These are phyloP conservation scores for Aspergillus coremiiformis DNA, from an alignment of 495 filamentous ascomycete species.

Conservation along the genomic window DNA sequence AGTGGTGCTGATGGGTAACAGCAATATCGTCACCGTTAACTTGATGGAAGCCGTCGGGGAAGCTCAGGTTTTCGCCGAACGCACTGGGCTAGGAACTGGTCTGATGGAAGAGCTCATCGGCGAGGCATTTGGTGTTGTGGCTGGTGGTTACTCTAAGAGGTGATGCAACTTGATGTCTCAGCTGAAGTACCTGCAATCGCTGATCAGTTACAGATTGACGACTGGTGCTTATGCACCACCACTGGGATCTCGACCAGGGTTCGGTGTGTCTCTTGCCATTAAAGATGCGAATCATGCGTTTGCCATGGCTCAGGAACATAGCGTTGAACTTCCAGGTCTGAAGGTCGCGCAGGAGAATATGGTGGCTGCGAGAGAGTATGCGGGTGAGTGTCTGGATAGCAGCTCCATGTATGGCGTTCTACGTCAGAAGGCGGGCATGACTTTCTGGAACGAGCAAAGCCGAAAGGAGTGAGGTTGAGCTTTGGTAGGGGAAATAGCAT, in stretches of 20 bases:
- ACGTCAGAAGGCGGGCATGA: conserved; percentile 36
- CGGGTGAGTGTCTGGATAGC: conserved; percentile 37
- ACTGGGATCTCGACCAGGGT: conserved; percentile 35
- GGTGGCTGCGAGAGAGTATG: conserved; percentile 36
- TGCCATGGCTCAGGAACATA: conserved; percentile 28
- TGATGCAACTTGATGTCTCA: conserved; percentile 3
- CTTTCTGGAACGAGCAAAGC: conserved; percentile 43
- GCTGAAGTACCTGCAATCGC: neutral
- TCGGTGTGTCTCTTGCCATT: conserved; percentile 39
- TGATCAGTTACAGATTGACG: conserved; percentile 28
- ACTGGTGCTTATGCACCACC: conserved; percentile 40
- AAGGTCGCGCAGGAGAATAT: conserved; percentile 33
- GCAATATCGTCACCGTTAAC: conserved; percentile 41
- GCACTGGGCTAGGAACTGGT: conserved; percentile 43
- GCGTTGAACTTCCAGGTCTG: conserved; percentile 34
- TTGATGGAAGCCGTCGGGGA: conserved; percentile 47
- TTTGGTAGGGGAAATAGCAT: neutral
- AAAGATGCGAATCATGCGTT: conserved; percentile 41
- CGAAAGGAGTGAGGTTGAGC: conserved; percentile 15
- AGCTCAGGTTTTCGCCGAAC: conserved; percentile 49
- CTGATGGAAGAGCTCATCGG: conserved; percentile 45
- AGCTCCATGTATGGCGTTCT: conserved; percentile 40
- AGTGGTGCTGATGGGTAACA: conserved; percentile 6
- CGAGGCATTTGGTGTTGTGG: conserved; percentile 45
- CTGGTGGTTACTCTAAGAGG: conserved; percentile 44